Percentiles rank a stretch among this genome's conserved stretches.
Evolutionary conservation across 139 green algal species (phyloP).

Genomic region (Coelastrella sp.): DNA sequence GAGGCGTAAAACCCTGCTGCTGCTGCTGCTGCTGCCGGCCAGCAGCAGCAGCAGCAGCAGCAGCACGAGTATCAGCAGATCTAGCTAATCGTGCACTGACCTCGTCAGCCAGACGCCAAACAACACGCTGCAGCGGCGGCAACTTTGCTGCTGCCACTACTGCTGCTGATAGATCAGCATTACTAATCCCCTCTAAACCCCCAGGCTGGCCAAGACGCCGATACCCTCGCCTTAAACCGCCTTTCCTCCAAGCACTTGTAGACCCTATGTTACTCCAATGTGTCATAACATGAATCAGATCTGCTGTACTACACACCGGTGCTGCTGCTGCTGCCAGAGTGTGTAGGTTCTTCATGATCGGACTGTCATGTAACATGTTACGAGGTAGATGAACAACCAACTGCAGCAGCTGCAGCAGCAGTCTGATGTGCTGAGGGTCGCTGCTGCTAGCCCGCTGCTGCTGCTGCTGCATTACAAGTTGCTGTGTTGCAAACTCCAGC

Average conservation of each 20-base stretch:
- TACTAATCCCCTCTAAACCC: conserved; percentile 9
- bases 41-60: background rate
- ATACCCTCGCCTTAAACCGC: conserved; percentile 25
- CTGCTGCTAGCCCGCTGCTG: conserved; percentile 20
- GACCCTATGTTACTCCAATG: conserved; percentile 30
- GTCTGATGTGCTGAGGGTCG: background rate
- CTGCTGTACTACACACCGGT: background rate
- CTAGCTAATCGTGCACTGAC: background rate
- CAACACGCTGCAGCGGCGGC: conserved; percentile 14
- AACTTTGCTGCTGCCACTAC: conserved; percentile 20
- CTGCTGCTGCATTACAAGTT: conserved; percentile 16
- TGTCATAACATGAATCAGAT: conserved; percentile 16
- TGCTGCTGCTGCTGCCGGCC: conserved; percentile 21
- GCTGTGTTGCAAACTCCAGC: background rate
- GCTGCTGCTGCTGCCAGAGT: conserved; percentile 16
- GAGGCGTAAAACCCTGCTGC: conserved; percentile 24
- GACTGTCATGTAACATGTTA: background rate
- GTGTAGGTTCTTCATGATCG: background rate
- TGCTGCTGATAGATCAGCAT: conserved; percentile 24
- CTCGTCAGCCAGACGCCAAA: background rate
- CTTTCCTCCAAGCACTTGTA: background rate
- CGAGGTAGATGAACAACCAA: background rate
- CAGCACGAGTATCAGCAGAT: too few relatives aligned
- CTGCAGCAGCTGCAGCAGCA: conserved; percentile 28
- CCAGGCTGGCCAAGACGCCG: background rate